These are phyloP conservation scores for Vitis hybrid DNA, from an alignment of 177 flowering plant species.

Conservation along the genomic window DNA sequence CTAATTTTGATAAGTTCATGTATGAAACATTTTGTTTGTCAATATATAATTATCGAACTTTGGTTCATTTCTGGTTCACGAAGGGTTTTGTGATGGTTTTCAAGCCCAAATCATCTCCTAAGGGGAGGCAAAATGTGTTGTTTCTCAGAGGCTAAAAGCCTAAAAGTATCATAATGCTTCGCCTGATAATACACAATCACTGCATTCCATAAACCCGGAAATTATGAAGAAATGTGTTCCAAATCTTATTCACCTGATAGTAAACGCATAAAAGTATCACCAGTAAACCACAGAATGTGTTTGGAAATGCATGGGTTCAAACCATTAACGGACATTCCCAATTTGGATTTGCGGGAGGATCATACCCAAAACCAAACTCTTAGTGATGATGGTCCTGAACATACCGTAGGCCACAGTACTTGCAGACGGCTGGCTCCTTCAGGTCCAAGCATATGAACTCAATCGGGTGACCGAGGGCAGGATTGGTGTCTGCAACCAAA, in stretches of 20 bases:
- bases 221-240: not conserved
- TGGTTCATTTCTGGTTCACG: too few species aligned
- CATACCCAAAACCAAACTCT: not conserved
- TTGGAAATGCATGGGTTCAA: not conserved
- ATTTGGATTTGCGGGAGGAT: not conserved
- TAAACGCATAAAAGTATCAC: not conserved
- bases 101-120: too few species aligned
- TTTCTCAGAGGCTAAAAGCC: too few species aligned
- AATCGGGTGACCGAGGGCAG: constrained; percentile 97
- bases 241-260: not conserved
- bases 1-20: too few species aligned
- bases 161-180: too few species aligned
- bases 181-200: too few species aligned
- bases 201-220: not conserved
- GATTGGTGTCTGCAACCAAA: constrained; percentile 60
- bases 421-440: constrained; percentile 86
- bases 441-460: constrained; percentile 92
- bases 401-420: constrained; percentile 96
- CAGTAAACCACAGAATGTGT: not conserved
- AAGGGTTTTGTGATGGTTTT: too few species aligned
- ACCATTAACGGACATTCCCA: not conserved
- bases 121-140: too few species aligned
- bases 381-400: constrained; percentile 84
- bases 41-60: too few species aligned
- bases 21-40: too few species aligned